phyloP scores from a whole-genome alignment of 2,329 filamentous ascomycete species.

The Metarhizium brunneum region DNA sequence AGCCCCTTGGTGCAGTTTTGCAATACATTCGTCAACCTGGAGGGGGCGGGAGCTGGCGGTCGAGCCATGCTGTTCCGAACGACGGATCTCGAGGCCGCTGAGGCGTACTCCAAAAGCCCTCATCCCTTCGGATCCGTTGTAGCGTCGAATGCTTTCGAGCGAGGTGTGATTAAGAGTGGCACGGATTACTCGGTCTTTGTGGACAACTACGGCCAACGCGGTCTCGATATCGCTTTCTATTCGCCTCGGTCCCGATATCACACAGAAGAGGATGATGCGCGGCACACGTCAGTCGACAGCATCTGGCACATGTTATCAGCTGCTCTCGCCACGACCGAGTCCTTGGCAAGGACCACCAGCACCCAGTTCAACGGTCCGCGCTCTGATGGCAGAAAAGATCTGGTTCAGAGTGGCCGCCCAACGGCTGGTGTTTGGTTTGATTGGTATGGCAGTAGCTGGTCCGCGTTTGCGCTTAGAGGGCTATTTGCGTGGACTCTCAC shows the following conservation, averaged over 20 bases:
- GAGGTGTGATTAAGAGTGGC: constrained; percentile 68
- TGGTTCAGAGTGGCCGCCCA: constrained; percentile 57
- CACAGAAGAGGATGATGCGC: constrained; percentile 77
- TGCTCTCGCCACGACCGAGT: constrained; percentile 63
- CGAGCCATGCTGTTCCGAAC: constrained; percentile 79
- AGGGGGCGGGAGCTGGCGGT: constrained; percentile 88
- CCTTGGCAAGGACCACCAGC: constrained; percentile 59
- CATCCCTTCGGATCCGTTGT: constrained; percentile 80
- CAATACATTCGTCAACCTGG: constrained; percentile 86
- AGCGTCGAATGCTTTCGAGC: constrained; percentile 73
- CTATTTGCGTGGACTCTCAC: constrained; percentile 84
- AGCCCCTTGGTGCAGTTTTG: constrained; percentile 73
- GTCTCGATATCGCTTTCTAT: constrained; percentile 88
- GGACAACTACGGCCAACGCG: constrained; percentile 68
- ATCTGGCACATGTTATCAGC: constrained; percentile 95
- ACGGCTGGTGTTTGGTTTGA: constrained; percentile 87
- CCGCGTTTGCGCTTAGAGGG: constrained; percentile 68
- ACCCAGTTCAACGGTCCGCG: constrained; percentile 53
- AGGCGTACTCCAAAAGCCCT: constrained; percentile 60
- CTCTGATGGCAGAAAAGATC: constrained; percentile 44
- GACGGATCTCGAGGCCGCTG: constrained; percentile 78
- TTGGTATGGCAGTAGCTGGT: constrained; percentile 71
- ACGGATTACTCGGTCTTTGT: constrained; percentile 87
- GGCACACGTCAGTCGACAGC: constrained; percentile 60
- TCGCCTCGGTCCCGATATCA: constrained; percentile 81